Evolutionary conservation across 805 yeast species (phyloP), one percentile per base, ranked within the genome.

Genomic region (Saccharomycopsis fermentans): DNA sequence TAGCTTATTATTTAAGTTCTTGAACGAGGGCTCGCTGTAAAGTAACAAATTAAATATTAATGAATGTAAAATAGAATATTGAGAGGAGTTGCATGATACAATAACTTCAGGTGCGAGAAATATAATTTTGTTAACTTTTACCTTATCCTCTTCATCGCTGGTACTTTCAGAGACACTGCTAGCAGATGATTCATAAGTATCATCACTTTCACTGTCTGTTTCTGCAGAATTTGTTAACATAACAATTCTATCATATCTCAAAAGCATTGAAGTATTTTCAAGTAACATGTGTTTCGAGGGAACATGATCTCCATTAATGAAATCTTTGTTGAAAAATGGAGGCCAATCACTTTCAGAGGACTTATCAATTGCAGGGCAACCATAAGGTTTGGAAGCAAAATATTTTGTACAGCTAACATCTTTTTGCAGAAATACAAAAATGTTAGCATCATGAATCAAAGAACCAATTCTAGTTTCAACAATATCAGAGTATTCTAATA

Each of bases 301-400:
- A 1, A 76, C 65, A 0, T 77, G 74, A 19, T 80, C 74, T 55
- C 83, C 82, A 62, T 81, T 78, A 62, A 87, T 81, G 24, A 84
- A 74, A 65, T 89, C 96, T 54, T 81, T 68, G 1, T 91, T 90
- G 36, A 90, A 69, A 90, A 96, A 91, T 0, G 96, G 95, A 2
- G 97, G 97, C 97, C 97, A 91, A 19, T 73, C 73, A 3, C 70
- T 58, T 1, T 79, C 72, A 12, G 71, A 70, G 12, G 73, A 70
- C 2, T 12, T 26, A 6, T 21, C n/a, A 21, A 12, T 24, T 8
- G 17, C 29, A 19, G 29, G n/a, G 50, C 79, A 55, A 8, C 61
- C 61, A 52, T 61, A 61, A 21, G 55, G 47, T 5, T 35, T 35
- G 6, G 56, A 24, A 16, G 52, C 17, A 40, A 60, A 60, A 24